phyloP scores from a whole-genome alignment of 2,329 filamentous ascomycete species.

The Simplicillium sp. region DNA sequence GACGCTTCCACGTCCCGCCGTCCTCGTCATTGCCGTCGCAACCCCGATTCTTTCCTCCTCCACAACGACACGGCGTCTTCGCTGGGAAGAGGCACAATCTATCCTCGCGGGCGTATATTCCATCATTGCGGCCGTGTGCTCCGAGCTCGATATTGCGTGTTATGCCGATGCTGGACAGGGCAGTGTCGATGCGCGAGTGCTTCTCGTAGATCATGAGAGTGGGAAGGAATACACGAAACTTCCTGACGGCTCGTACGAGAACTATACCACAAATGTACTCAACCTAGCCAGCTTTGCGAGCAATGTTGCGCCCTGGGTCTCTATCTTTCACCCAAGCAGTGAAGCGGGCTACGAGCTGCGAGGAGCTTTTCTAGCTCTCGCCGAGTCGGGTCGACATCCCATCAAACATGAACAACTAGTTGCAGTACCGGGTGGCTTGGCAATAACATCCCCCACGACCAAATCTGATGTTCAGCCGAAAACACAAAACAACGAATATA shows the following conservation, averaged over 20 bases:
- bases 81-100: slow-evolving; percentile 62
- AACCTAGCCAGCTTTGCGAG: slow-evolving; percentile 43
- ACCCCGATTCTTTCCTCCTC: slow-evolving; percentile 50
- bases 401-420: slow-evolving; percentile 41
- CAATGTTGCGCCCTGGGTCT: slow-evolving; percentile 50
- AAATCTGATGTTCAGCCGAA: background rate
- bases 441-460: slow-evolving; percentile 18
- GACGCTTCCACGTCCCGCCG: slow-evolving; percentile 20
- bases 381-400: slow-evolving; percentile 31
- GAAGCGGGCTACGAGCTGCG: slow-evolving; percentile 55
- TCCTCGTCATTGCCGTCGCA: slow-evolving; percentile 48
- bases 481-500: slow-evolving; percentile 12
- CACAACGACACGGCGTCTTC: slow-evolving; percentile 31
- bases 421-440: slow-evolving; percentile 42
- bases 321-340: slow-evolving; percentile 56
- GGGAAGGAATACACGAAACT: slow-evolving; percentile 20
- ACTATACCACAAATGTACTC: slow-evolving; percentile 36
- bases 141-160: slow-evolving; percentile 48
- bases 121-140: slow-evolving; percentile 64
- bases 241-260: slow-evolving; percentile 24
- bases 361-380: slow-evolving; percentile 33
- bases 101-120: slow-evolving; percentile 71
- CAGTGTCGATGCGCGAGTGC: slow-evolving; percentile 65
- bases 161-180: slow-evolving; percentile 46
- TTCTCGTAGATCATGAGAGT: slow-evolving; percentile 58